Conservation (phyloP, 192 early-diverging fungal species). For the Helicostylum pulchrum region DNA sequence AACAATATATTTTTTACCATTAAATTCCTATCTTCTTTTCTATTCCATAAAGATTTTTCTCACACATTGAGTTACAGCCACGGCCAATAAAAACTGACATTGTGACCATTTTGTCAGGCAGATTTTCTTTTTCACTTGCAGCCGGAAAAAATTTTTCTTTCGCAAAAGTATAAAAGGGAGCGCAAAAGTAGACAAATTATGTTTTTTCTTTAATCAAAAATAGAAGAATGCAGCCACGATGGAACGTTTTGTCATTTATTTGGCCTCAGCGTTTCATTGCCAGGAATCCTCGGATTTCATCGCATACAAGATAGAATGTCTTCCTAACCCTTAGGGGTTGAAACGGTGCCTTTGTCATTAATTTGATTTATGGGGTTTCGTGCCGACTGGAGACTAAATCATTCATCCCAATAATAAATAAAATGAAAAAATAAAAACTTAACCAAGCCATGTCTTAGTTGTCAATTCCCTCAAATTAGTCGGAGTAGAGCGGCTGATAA, state of each 20-base stretch:
- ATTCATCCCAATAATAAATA: too few relatives aligned
- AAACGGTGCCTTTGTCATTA: slow-evolving; percentile 18
- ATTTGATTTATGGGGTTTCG: slow-evolving; percentile 17
- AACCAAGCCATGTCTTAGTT: too few relatives aligned
- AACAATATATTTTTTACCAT: too few relatives aligned
- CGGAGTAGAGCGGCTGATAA: too few relatives aligned
- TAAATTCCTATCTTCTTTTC: too few relatives aligned
- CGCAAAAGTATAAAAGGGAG: neutral
- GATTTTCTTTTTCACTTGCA: neutral
- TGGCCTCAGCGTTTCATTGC: slow-evolving; percentile 26
- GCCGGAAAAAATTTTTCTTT: neutral
- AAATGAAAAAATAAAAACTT: too few relatives aligned
- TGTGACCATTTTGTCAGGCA: too few relatives aligned
- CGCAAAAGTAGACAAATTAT: neutral
- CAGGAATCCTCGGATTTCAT: slow-evolving; percentile 27
- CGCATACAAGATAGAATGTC: slow-evolving; percentile 18
- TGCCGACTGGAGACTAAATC: slow-evolving; percentile 28
- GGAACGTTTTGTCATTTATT: slow-evolving; percentile 16
- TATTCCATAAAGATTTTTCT: too few relatives aligned
- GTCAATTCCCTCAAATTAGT: too few relatives aligned
- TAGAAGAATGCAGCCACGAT: slow-evolving; percentile 34
- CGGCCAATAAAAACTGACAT: too few relatives aligned
- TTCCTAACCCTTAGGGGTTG: slow-evolving; percentile 19
- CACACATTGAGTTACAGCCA: too few relatives aligned
- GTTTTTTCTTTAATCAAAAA: slow-evolving; percentile 24